These are phyloP conservation scores for Alternaria alternata DNA, from an alignment of 2,329 filamentous ascomycete genomes.

Conservation along the genomic window DNA sequence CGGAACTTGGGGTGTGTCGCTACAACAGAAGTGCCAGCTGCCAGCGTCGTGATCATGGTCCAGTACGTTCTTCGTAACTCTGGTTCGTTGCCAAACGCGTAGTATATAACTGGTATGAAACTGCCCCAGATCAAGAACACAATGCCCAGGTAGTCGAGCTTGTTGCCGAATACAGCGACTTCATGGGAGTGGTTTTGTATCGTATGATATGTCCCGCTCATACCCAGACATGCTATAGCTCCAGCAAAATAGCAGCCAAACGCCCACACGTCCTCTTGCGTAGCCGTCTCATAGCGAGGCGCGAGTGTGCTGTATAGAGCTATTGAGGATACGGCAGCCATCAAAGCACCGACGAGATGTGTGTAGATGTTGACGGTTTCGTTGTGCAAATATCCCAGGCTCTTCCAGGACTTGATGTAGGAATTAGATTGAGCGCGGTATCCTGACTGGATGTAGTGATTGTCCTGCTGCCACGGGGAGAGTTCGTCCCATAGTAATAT, in stretches of 20 bases:
- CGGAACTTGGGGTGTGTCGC: slow-evolving; percentile 85
- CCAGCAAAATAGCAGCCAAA: slow-evolving; percentile 52
- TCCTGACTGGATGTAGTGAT: slow-evolving; percentile 72
- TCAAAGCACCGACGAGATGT: slow-evolving; percentile 62
- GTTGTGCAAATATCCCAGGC: slow-evolving; percentile 71
- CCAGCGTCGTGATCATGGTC: slow-evolving; percentile 79
- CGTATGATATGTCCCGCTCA: slow-evolving; percentile 77
- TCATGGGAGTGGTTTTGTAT: slow-evolving; percentile 82
- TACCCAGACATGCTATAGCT: slow-evolving; percentile 56
- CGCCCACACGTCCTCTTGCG: slow-evolving; percentile 45
- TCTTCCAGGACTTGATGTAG: slow-evolving; percentile 65
- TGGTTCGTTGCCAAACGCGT: slow-evolving; percentile 67
- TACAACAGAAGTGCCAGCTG: slow-evolving; percentile 76
- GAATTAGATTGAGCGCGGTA: slow-evolving; percentile 72
- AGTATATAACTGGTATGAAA: slow-evolving; percentile 81
- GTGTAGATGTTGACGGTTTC: slow-evolving; percentile 77
- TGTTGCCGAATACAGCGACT: slow-evolving; percentile 86
- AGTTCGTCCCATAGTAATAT: slow-evolving; percentile 56
- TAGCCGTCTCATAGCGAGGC: slow-evolving; percentile 47
- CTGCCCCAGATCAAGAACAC: slow-evolving; percentile 90
- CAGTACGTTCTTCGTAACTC: slow-evolving; percentile 75
- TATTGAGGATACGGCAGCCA: slow-evolving; percentile 29
- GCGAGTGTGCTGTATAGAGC: slow-evolving; percentile 35
- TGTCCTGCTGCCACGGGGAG: slow-evolving; percentile 64
- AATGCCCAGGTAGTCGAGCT: slow-evolving; percentile 94